Evolutionary conservation across 2,329 filamentous ascomycete genomes (phyloP), one percentile per base, ranked within the genome.

Genomic region (Alternaria ethzedia): DNA sequence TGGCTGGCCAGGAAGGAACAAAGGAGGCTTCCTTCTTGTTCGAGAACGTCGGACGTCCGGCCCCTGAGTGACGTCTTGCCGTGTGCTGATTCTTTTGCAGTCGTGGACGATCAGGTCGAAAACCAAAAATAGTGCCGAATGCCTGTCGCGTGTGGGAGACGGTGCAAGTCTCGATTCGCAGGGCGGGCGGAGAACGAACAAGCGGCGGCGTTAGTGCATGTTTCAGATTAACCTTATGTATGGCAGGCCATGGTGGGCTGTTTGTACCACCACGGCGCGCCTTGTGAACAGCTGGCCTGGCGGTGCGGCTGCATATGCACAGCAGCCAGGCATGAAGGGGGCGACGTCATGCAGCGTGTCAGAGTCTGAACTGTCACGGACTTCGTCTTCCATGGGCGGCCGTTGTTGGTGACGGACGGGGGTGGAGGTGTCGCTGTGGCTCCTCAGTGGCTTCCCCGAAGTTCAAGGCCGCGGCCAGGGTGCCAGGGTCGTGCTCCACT

Each of bases 181-280:
- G 47, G 20, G 50, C n/a, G 30, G 57, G 60, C 59, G 56, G 57
- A 44, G 57, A 46, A 54, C 45, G 45, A 50, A 44, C 54, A 52
- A 45, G 57, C 54, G 66, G 57, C 66, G 54, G 63, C 43, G 30
- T 61, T 69, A 64, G 66, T 51, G 57, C 58, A 30, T 66, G 69
- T 71, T 71, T 71, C 69, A 69, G 54, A 44, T 64, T 52, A 60
- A 58, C 57, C 57, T 46, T 64, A 60, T 66, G 59, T 68, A 60
- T 52, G 21, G 55, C 54, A 43, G 51, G 58, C 36, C 26, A 57
- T 50, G 57, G 56, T 57, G 59, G 55, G 57, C 61, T 56, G 60
- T 65, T 62, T 50, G 63, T 59, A 57, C 59, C 49, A 64, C 59
- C 41, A 44, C 45, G 32, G 6, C 45, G 17, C 36, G 43, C 23